Percentiles rank a stretch among this genome's conserved stretches.
phyloP scores from a whole-genome alignment of 2,329 filamentous ascomycete genomes.

The Samsoniella hepiali region DNA sequence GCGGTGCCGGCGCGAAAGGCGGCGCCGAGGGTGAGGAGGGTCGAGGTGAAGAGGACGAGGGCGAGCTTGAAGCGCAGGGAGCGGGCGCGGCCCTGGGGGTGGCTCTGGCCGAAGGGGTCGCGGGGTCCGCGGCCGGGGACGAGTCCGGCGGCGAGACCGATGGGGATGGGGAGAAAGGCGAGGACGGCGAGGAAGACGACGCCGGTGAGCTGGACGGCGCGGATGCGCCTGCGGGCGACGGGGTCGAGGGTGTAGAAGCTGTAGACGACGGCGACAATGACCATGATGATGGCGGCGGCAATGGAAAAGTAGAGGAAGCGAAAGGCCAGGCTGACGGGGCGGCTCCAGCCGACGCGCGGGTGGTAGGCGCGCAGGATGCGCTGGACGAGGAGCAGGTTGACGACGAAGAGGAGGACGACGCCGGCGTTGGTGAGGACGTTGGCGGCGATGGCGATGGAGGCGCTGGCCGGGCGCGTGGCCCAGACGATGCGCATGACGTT shows the following conservation, averaged over 20 bases:
- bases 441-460: slow-evolving; percentile 53
- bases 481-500: slow-evolving; percentile 52
- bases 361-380: slow-evolving; percentile 72
- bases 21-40: slow-evolving; percentile 65
- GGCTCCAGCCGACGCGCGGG: slow-evolving; percentile 67
- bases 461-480: slow-evolving; percentile 41
- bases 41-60: slow-evolving; percentile 57
- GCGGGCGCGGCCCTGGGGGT: slow-evolving; percentile 57
- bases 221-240: slow-evolving; percentile 49
- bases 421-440: slow-evolving; percentile 71
- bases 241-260: slow-evolving; percentile 62
- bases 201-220: slow-evolving; percentile 62
- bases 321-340: slow-evolving; percentile 49
- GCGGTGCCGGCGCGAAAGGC: slow-evolving; percentile 61
- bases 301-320: slow-evolving; percentile 58
- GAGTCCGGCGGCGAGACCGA: slow-evolving; percentile 36
- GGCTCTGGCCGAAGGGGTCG: slow-evolving; percentile 57
- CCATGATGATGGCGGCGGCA: slow-evolving; percentile 57
- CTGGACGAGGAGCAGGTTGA: slow-evolving; percentile 76
- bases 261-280: slow-evolving; percentile 63
- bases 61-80: slow-evolving; percentile 61
- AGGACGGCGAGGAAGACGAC: slow-evolving; percentile 63
- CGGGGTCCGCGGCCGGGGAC: slow-evolving; percentile 43
- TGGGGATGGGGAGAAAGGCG: slow-evolving; percentile 63
- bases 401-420: slow-evolving; percentile 69